A percentile compares a stretch with the other conserved stretches of the same genome.
phyloP scores from a whole-genome alignment of 148 eudicot species.

The Nepenthes mirabilis region DNA sequence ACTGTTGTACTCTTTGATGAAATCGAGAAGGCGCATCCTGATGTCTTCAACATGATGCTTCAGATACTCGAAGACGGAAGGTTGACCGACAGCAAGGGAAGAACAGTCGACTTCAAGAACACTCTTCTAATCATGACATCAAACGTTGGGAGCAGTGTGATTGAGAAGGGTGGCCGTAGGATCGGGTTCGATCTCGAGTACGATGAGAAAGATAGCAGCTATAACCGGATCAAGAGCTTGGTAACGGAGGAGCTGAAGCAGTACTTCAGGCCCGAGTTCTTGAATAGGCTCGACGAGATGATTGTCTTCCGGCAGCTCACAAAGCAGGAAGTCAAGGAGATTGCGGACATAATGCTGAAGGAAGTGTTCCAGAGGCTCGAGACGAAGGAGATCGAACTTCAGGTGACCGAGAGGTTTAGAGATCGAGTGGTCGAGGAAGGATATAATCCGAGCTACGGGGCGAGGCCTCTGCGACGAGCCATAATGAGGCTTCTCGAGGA shows the following conservation, averaged over 20 bases:
- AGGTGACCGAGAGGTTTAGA: slow-evolving; percentile 24
- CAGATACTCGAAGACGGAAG: slow-evolving; percentile 54
- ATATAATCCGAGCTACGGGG: slow-evolving; percentile 30
- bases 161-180: slow-evolving; percentile 21
- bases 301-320: slow-evolving; percentile 35
- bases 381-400: slow-evolving; percentile 25
- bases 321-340: slow-evolving; percentile 27
- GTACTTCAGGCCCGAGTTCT: slow-evolving; percentile 31
- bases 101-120: slow-evolving; percentile 41
- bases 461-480: slow-evolving; percentile 35
- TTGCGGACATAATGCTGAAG: slow-evolving; percentile 26
- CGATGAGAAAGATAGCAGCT: slow-evolving; percentile 5
- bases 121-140: slow-evolving; percentile 44
- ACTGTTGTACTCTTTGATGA: slow-evolving; percentile 41
- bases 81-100: slow-evolving; percentile 39
- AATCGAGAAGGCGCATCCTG: slow-evolving; percentile 43
- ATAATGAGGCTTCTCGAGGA: slow-evolving; percentile 38
- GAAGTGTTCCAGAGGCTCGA: slow-evolving; percentile 31
- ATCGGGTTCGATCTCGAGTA: slow-evolving; percentile 5
- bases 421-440: slow-evolving; percentile 33
- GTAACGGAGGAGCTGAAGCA: slow-evolving; percentile 29
- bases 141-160: slow-evolving; percentile 33
- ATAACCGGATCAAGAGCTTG: slow-evolving; percentile 27
- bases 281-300: slow-evolving; percentile 36
- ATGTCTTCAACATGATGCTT: slow-evolving; percentile 38